Conservation (phyloP, 2,329 filamentous ascomycete species). For the Pseudogymnoascus sp. region DNA sequence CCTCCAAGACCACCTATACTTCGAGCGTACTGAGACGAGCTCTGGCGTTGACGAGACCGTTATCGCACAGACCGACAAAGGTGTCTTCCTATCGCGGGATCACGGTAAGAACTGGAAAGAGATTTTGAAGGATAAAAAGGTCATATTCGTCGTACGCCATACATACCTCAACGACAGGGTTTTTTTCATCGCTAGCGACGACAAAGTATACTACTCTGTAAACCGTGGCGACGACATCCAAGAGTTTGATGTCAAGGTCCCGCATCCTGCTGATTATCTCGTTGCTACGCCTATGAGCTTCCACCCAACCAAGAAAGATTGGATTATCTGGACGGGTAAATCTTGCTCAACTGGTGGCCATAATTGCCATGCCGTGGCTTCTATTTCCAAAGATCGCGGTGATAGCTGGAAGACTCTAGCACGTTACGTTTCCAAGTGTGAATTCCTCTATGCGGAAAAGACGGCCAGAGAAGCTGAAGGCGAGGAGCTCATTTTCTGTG, state of each 20-base stretch:
- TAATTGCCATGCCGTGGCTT: conserved; percentile 66
- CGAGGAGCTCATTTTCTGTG: conserved; percentile 46
- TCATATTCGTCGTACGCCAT: conserved; percentile 68
- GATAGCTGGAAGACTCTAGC: conserved; percentile 69
- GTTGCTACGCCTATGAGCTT: conserved; percentile 58
- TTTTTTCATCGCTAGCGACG: conserved; percentile 68
- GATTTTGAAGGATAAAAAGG: conserved; percentile 60
- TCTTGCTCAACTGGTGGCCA: conserved; percentile 46
- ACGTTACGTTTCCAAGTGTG: conserved; percentile 70
- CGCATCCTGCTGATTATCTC: conserved; percentile 32
- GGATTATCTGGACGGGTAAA: conserved; percentile 83
- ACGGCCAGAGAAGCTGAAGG: conserved; percentile 41
- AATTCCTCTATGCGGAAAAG: conserved; percentile 66
- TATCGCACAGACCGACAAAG: conserved; percentile 40
- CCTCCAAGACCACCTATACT: conserved; percentile 57
- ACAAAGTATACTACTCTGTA: conserved; percentile 69
- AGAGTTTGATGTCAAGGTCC: conserved; percentile 62
- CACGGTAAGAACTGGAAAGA: conserved; percentile 82
- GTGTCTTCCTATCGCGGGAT: conserved; percentile 67
- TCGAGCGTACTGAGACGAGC: conserved; percentile 65
- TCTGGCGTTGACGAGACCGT: conserved; percentile 64
- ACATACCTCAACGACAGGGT: conserved; percentile 74
- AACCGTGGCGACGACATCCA: conserved; percentile 70
- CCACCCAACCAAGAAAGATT: conserved; percentile 78
- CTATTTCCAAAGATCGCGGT: conserved; percentile 71